These are phyloP conservation scores for Crithidia sp. DNA, from an alignment of 208 protist species.

Conservation along the genomic window DNA sequence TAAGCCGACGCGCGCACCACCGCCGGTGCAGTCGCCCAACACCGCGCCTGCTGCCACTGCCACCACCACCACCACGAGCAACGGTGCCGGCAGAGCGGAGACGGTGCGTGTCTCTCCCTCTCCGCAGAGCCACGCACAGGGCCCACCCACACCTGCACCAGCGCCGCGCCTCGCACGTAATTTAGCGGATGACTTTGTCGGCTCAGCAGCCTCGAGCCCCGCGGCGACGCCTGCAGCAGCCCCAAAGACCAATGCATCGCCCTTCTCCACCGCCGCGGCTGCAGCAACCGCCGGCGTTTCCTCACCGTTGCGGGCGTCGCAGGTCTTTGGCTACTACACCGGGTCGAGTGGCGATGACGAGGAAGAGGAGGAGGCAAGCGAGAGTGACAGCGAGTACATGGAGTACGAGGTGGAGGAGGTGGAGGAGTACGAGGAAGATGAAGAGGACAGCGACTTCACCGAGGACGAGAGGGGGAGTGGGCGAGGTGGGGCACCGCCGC, in stretches of 20 bases:
- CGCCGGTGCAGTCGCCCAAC: constrained; percentile 13
- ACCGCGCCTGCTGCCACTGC: not conserved
- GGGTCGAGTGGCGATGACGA: not conserved
- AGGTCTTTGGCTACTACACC: constrained; percentile 21
- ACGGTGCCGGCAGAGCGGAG: not conserved
- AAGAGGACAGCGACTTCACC: constrained; percentile 14
- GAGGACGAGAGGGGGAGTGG: constrained; percentile 1
- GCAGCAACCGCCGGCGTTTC: constrained; percentile 1
- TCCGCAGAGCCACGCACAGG: constrained; percentile 11
- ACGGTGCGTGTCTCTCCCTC: constrained; percentile 1
- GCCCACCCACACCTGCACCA: constrained; percentile 14
- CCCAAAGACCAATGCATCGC: not conserved
- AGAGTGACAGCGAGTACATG: constrained; percentile 7
- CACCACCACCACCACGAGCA: not conserved
- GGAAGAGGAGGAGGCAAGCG: not conserved
- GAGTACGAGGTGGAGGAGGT: constrained; percentile 36
- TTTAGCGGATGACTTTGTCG: constrained; percentile 29
- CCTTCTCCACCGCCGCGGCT: not conserved
- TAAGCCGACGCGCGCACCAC: constrained; percentile 27
- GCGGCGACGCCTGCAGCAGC: not conserved
- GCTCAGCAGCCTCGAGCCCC: constrained; percentile 16
- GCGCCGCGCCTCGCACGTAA: constrained; percentile 32
- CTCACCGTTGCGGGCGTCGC: constrained; percentile 14
- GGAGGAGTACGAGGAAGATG: constrained; percentile 24
- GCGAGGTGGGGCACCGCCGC: not conserved